phyloP scores from a whole-genome alignment of 2,329 filamentous ascomycete species.

The Helminthosporium solani region DNA sequence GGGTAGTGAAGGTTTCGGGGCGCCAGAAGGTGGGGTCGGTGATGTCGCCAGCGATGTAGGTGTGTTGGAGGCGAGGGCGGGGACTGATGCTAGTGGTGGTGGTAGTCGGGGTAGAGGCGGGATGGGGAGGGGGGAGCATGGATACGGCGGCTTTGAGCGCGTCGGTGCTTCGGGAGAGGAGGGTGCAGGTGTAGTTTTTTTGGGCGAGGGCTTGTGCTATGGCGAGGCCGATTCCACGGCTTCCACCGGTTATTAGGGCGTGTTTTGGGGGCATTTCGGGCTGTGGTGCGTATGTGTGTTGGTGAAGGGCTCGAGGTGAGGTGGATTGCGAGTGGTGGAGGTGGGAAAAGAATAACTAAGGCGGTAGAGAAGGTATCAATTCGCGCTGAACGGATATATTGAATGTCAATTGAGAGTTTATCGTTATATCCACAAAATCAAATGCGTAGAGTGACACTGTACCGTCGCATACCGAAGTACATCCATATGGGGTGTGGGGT shows the following conservation, averaged over 20 bases:
- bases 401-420: too few species aligned
- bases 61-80: conserved; percentile 13
- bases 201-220: conserved; percentile 38
- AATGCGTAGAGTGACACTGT: too few species aligned
- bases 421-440: too few species aligned
- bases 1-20: neutral
- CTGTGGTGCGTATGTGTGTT: neutral
- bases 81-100: too few species aligned
- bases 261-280: conserved; percentile 15
- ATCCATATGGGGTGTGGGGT: too few species aligned
- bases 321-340: neutral
- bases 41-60: conserved; percentile 32
- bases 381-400: too few species aligned
- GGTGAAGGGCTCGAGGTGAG: neutral
- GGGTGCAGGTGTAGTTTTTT: conserved; percentile 30
- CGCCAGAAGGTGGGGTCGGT: conserved; percentile 28
- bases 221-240: conserved; percentile 41
- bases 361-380: too few species aligned
- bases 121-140: conserved; percentile 13
- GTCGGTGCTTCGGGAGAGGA: conserved; percentile 32
- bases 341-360: too few species aligned
- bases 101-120: conserved; percentile 6
- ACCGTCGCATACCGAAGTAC: too few species aligned
- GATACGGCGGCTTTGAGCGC: conserved; percentile 25
- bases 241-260: conserved; percentile 42